A percentile compares a stretch with the other conserved stretches of the same genome.
phyloP scores from a whole-genome alignment of 2,329 filamentous ascomycete species.

The Paecilomyces fulvus region DNA sequence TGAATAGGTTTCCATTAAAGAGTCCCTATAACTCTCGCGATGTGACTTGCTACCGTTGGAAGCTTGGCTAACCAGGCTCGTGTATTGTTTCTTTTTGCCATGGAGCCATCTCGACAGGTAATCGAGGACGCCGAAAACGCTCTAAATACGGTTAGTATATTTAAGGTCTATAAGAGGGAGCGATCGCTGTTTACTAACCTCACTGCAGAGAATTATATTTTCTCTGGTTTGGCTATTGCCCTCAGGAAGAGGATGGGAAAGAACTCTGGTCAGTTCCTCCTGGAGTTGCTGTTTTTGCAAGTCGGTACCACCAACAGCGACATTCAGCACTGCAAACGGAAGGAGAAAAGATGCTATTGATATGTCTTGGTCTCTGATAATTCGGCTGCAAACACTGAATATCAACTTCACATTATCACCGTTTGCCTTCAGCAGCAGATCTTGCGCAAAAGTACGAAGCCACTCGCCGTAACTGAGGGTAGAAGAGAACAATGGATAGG shows the following conservation, averaged over 20 bases:
- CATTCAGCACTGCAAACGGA: constrained; percentile 77
- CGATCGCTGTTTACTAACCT: constrained; percentile 48
- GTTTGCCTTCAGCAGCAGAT: constrained; percentile 71
- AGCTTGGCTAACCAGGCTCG: constrained; percentile 18
- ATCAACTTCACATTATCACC: constrained; percentile 66
- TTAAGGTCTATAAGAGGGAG: not conserved
- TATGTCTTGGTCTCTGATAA: constrained; percentile 78
- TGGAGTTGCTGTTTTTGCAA: constrained; percentile 57
- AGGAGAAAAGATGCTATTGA: constrained; percentile 81
- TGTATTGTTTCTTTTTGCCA: constrained; percentile 54
- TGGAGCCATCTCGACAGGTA: constrained; percentile 89
- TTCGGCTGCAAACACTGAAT: constrained; percentile 71
- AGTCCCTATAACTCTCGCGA: constrained; percentile 18
- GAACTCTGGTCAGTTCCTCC: constrained; percentile 64
- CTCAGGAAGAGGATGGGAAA: constrained; percentile 54
- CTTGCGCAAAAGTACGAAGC: constrained; percentile 71
- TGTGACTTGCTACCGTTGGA: constrained; percentile 20
- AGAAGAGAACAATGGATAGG: constrained; percentile 70
- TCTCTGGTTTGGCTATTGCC: constrained; percentile 56
- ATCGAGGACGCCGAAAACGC: constrained; percentile 81
- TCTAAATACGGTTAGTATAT: constrained; percentile 41
- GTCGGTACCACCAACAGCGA: constrained; percentile 64
- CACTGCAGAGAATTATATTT: constrained; percentile 74
- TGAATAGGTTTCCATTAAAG: constrained; percentile 23
- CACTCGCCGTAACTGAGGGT: constrained; percentile 67